Evolutionary conservation across 495 filamentous ascomycete species (phyloP).

Genomic region (Podospora sp.): DNA sequence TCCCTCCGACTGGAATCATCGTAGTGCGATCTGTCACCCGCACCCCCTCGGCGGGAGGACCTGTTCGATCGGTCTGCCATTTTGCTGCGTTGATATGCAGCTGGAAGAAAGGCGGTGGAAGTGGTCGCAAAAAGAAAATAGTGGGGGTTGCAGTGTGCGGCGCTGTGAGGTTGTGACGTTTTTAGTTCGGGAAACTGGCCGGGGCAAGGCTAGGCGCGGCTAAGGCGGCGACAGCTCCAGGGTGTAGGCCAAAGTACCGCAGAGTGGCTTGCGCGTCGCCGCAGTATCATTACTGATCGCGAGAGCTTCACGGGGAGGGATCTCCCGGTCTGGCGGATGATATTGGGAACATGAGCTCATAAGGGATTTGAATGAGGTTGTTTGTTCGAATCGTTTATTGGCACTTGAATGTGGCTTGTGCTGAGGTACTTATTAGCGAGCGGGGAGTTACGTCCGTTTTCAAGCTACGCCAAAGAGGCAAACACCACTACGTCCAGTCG

Average conservation of each 20-base stretch:
- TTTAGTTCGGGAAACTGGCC: constrained; percentile 20
- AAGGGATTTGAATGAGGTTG: too few species aligned
- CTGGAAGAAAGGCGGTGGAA: neutral
- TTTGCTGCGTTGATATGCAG: constrained; percentile 3
- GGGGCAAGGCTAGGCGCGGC: constrained; percentile 17
- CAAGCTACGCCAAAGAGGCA: neutral
- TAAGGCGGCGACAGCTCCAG: constrained; percentile 16
- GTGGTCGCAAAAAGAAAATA: neutral
- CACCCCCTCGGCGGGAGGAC: constrained; percentile 32
- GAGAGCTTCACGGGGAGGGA: too few species aligned
- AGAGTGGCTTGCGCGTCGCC: too few species aligned
- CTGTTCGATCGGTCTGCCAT: constrained; percentile 35
- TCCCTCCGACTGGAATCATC: constrained; percentile 28
- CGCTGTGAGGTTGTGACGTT: constrained; percentile 27
- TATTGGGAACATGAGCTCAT: too few species aligned
- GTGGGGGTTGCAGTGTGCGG: constrained; percentile 3
- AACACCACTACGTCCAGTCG: neutral
- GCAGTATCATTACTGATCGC: too few species aligned
- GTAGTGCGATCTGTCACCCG: constrained; percentile 28
- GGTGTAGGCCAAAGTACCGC: too few species aligned
- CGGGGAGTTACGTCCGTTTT: too few species aligned
- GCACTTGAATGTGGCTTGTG: neutral
- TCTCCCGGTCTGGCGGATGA: too few species aligned
- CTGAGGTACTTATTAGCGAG: too few species aligned
- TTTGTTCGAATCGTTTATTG: too few species aligned